Evolutionary conservation across 306 rosid species (phyloP), one percentile per base, ranked within the genome.

Genomic region (Ormosia semicastrata): DNA sequence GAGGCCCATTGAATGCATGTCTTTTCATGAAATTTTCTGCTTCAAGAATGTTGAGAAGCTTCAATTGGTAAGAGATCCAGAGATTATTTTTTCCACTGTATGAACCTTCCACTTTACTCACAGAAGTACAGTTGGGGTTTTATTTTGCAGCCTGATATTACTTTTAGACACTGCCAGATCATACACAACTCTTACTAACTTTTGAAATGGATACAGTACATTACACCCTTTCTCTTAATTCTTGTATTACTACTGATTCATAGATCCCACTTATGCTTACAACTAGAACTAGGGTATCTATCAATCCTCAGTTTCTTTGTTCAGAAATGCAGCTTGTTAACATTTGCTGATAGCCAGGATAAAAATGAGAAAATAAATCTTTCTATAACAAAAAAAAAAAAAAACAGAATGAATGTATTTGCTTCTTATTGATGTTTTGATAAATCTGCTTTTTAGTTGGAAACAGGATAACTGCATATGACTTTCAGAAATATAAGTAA

Each of bases 1-100:
- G 88, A 90, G 65, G 88, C 97, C 99, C 46, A 83, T 89, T 73
- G 91, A 89, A 75, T 84, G 94, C 87, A 74, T 81, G 78, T 89
- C 94, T 67, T 89, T 89, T 67, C 92, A 93, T 79, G 97, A 95
- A 86, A 81, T 88, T 84, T 81, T 85, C 59, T 90, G 97, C 92
- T 95, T 93, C 85, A 90, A 88, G 81, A 85, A 89, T 69, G 97
- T 93, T 79, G 94, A 88, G 84, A 92, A 90, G 79, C 99, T 95
- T 87, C 92, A 88, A 70, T 82, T 66, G 91, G 99, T 95, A 88
- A 89, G 98, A 74, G 64, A 62, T 83, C 79, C 53, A 74, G 14
- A 76, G 24, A 36, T 80, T 62, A 46, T 78, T 73, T 66, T 53
- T 46, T 36, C 71, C 84, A 65, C n/a, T 66, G 62, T 36, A 56